These are phyloP conservation scores for Taxillus chinensis DNA, from an alignment of 164 flowering plant genomes.

Conservation along the genomic window DNA sequence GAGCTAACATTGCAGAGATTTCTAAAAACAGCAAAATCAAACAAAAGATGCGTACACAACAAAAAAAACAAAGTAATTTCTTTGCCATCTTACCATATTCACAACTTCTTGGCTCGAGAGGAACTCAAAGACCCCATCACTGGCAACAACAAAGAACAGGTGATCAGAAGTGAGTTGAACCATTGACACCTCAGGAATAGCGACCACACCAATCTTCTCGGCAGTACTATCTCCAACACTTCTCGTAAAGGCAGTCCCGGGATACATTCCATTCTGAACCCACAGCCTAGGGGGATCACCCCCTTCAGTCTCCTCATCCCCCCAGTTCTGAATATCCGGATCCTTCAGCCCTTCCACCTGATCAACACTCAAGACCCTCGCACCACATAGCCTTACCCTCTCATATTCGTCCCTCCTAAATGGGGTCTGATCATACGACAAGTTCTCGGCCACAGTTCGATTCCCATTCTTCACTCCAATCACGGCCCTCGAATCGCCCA, in stretches of 20 bases:
- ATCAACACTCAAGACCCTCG: slow-evolving; percentile 80
- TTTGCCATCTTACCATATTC: slow-evolving; percentile 6
- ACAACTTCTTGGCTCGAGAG: slow-evolving; percentile 88
- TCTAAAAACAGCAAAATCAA: too few species aligned
- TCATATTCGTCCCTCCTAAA: slow-evolving; percentile 80
- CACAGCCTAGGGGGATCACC: slow-evolving; percentile 96
- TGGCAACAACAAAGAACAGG: slow-evolving; percentile 81
- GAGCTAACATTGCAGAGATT: too few species aligned
- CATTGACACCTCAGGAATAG: slow-evolving; percentile 68
- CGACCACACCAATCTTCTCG: slow-evolving; percentile 84
- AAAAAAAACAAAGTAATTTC: too few species aligned
- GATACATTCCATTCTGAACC: slow-evolving; percentile 81
- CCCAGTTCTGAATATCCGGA: slow-evolving; percentile 80
- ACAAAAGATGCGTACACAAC: too few species aligned
- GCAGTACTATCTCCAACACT: slow-evolving; percentile 82
- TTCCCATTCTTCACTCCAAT: slow-evolving; percentile 56
- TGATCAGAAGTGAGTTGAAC: slow-evolving; percentile 60
- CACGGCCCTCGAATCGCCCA: slow-evolving; percentile 85
- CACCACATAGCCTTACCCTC: slow-evolving; percentile 86
- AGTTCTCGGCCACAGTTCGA: slow-evolving; percentile 46
- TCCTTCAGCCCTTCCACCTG: slow-evolving; percentile 87
- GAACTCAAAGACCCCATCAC: slow-evolving; percentile 97
- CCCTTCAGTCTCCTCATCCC: slow-evolving; percentile 71
- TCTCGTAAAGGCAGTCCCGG: slow-evolving; percentile 94
- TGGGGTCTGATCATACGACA: slow-evolving; percentile 88